These are phyloP conservation scores for Centaurea solstitialis DNA, from an alignment of 129 eudicot species.

Conservation along the genomic window DNA sequence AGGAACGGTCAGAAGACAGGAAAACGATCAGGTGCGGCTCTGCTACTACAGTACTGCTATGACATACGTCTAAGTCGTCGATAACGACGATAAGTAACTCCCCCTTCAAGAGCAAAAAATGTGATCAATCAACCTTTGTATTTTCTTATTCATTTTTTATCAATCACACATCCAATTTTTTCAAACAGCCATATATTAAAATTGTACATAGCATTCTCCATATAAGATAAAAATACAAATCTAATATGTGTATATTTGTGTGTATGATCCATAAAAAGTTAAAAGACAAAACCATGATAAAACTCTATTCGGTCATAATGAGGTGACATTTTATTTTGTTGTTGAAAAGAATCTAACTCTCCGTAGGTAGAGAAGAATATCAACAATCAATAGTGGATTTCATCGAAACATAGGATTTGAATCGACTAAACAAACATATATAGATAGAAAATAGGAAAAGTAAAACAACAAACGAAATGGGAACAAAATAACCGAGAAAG, in stretches of 20 bases:
- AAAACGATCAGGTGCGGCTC: too few species aligned
- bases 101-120: not conserved
- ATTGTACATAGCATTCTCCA: constrained; percentile 1
- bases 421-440: not conserved
- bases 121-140: not conserved
- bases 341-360: not conserved
- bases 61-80: too few species aligned
- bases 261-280: constrained; percentile 1
- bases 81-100: too few species aligned
- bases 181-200: not conserved
- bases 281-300: constrained; percentile 26
- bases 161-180: constrained; percentile 12
- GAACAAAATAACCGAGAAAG: constrained; percentile 22
- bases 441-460: not conserved
- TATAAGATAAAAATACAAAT: not conserved
- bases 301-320: constrained; percentile 5
- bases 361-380: not conserved
- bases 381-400: not conserved
- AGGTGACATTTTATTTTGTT: not conserved
- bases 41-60: too few species aligned
- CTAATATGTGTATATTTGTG: not conserved
- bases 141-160: not conserved
- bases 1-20: too few species aligned
- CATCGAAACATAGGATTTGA: constrained; percentile 14
- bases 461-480: not conserved